Evolutionary conservation across 371 early-diverging fungal genomes (phyloP), one percentile per base, ranked within the genome.

Genomic region (Mortierella sp.): DNA sequence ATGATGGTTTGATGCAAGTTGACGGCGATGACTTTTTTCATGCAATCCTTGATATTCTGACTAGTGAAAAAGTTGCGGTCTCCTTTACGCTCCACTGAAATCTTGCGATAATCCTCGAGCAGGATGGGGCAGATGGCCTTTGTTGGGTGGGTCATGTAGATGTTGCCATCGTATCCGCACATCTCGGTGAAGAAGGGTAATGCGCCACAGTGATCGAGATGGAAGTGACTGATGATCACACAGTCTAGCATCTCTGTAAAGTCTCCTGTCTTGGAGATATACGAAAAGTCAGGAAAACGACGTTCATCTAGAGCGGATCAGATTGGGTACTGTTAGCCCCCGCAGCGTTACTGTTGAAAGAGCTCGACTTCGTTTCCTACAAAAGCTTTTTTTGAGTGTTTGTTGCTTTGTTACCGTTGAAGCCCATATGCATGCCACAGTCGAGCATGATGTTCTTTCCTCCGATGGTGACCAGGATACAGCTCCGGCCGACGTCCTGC

Each of bases 391-490:
- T 42, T 6, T 42, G 16, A 14, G 34, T 6, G n/a, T 54, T 18
- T 41, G 45, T 31, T 19, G 7, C n/a, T 21, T 27, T 27, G 23
- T 18, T 67, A 78, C 78, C 99, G 55, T 89, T 90, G 83, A 95
- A 98, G 5, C 99, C 99, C 97, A 98, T 98, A 83, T 99, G 98
- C 91, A 95, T 93, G 14, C 98, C 98, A 80, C 99, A 98, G 83
- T 98, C 99, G 74, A 98, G 91, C 97, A 98, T 96, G 30, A 98
- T 93, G 54, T 92, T 96, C 78, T 92, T 93, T 38, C 91, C 91
- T 47, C 94, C 91, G 34, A 98, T 85, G 5, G 93, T 90, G 51
- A 95, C 92, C 38, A 98, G 81, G 69, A 98, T 90, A 61, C 98
- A 98, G 48, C 94, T 93, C 79, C 95, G 83, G 10, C 99, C 99